Base-by-base conservation (phyloP, 2,329 filamentous ascomycete species). In the Microascus cirrosus region DNA sequence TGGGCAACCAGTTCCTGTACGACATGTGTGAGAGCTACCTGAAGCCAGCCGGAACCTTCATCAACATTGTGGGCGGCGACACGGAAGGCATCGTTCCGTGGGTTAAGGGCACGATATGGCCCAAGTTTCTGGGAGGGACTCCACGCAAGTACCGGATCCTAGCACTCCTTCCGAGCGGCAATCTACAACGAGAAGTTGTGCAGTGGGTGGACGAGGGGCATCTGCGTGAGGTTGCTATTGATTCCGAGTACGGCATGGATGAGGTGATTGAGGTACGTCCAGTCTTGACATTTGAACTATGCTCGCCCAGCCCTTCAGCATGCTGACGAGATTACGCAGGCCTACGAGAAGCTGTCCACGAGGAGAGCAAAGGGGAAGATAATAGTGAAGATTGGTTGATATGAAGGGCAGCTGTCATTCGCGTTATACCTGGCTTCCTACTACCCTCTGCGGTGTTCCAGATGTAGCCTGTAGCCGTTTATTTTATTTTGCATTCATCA, bases 31-130 rank as follows among this genome's bases (percentile, higher is more conserved):
- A 62, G 6, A 58, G n/a, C 3, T 66, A 65, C 52, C 61, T 65
- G 2, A 63, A 63, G 51, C 48, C 57, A 6, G 53, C 61, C 10
- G 64, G 64, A 5, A 62, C 57, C 20, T 66, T 61, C 55, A 51
- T 65, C 20, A 63, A 53, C 39, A 65, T 67, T 50, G 64, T 59
- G 20, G 63, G 65, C n/a, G 62, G 63, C 8, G 57, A 59, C 24
- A 52, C 34, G 3, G 22, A 53, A 20, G 54, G 58, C 42, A 51
- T 59, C 7, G 48, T 65, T 52, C 53, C 59, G 7, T 45, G 56
- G 55, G 61, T 65, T 50, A 62, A 62, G 56, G 59, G 57, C 48
- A 62, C 60, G 12, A 58, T 60, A 58, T 57, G 55, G 55, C 63
- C 62, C 12, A 59, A 61, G 18, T 34, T 63, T 3, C 59, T 66